Evolutionary conservation across 208 protist genomes (phyloP), one percentile per base, ranked within the genome.

Genomic region (Wallacemonas collosoma): DNA sequence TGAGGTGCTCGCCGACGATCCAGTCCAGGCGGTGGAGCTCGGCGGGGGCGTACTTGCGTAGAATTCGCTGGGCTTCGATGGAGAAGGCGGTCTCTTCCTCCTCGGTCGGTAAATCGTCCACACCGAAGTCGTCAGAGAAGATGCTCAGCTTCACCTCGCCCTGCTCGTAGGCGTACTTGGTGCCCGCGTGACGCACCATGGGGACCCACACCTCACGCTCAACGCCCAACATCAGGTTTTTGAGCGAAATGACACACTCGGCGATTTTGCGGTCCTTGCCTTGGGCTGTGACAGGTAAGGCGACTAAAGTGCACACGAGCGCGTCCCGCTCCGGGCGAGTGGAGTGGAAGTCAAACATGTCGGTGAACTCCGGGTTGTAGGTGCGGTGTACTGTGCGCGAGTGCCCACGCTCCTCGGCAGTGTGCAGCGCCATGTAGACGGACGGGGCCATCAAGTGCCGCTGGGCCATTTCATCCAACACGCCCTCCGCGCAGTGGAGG

Each of bases 21-120:
- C 88, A 95, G 68, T 95, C 88, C 26, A 93, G 75, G 51, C 87
- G 85, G 71, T 95, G 91, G 62, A 95, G 79, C 72, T 93, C 83
- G 68, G 85, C 51, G 9, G 87, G 88, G 8, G 86, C 86, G 75
- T 91, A 82, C 15, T 63, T 84, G 65, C 54, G 48, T 50, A 95
- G 66, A 14, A 88, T 71, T n/a, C 66, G 68, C 61, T 87, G 88
- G 15, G 93, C 76, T 43, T 83, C 77, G 26, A 80, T 57, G 40
- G 76, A 84, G 72, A 89, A 93, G 51, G 77, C 74, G 38, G 71
- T 75, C 63, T 91, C 88, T 67, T 82, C 81, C 58, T 80, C 75
- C 68, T 82, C 71, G 14, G 88, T 66, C 17, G 83, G 82, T 26
- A 84, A 62, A 50, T 67, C 54, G 6, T 82, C 77, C 56, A 79